Base-by-base conservation (phyloP, 2,329 filamentous ascomycete species). In the Purpureocillium takamizusanense region DNA sequence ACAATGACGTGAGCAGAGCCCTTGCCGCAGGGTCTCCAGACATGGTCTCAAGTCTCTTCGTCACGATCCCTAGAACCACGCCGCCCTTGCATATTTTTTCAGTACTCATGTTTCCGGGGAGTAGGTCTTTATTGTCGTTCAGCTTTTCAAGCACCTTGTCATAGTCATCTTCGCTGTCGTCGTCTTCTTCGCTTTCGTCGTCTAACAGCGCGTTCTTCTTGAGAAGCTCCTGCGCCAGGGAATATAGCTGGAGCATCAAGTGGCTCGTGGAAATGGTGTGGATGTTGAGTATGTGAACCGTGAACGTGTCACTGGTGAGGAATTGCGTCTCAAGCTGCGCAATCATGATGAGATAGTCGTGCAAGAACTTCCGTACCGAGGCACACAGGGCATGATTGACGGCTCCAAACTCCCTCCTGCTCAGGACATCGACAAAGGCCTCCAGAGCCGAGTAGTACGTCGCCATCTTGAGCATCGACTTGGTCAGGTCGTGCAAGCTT, bases 11-110 rank as follows among this genome's bases (percentile, higher is more conserved):
- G 10, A 98, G 71, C 15, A 98, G 64, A 17, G 81, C 76, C 45
- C 86, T 78, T 15, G 92, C 89, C 1, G 87, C 83, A 4, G 92
- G 92, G 55, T 98, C 92, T 33, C 92, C 92, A 2, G 90, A 92
- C 78, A 95, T 90, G 12, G 83, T 81, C 48, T 92, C 84, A 8
- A 97, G 66, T 36, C 90, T 75, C 53, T 82, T 83, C 2, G 88
- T 94, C 40, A 98, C 75, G 23, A 97, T 65, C 1, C 87, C 85
- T 2, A 98, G 72, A n/a, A 95, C 87, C 45, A 88, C 85, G 3
- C 92, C 92, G n/a, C 92, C 92, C 65, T 95, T 97, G 68, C 86
- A 97, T 25, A 94, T 82, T 57, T 89, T 95, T 62, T 94, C 94
- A 33, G 79, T 82, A 0, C 84, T 78, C 66, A 92, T 83, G 43